A percentile compares a stretch with the other conserved stretches of the same genome.
phyloP scores from a whole-genome alignment of 1,284 basidiomycete species.

The Boletus hoseneyae region DNA sequence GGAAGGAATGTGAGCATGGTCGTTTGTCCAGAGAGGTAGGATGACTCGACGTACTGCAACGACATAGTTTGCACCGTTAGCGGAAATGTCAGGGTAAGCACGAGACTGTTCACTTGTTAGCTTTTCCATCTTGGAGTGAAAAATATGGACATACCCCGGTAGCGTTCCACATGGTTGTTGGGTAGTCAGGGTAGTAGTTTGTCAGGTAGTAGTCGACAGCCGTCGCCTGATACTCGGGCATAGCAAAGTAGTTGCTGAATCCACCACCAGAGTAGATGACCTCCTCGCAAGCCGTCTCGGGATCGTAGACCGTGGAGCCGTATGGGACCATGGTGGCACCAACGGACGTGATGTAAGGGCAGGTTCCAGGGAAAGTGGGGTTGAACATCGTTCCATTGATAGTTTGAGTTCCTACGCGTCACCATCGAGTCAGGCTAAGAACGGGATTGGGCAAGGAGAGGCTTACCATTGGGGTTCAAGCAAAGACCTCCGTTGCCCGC shows the following conservation, averaged over 20 bases:
- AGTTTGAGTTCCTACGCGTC: constrained; percentile 24
- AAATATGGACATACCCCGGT: constrained; percentile 33
- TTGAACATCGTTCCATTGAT: constrained; percentile 36
- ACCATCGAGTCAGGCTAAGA: not conserved
- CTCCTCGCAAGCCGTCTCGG: constrained; percentile 38
- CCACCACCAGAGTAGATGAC: constrained; percentile 33
- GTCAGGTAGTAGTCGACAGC: constrained; percentile 34
- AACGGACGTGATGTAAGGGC: constrained; percentile 56
- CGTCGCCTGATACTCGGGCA: constrained; percentile 37
- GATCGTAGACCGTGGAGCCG: constrained; percentile 35
- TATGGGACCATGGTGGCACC: constrained; percentile 53
- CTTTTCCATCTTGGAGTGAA: not conserved
- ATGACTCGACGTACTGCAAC: constrained; percentile 32
- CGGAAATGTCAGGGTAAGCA: constrained; percentile 43
- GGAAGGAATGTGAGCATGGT: not conserved
- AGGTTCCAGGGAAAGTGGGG: constrained; percentile 52
- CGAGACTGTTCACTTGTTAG: constrained; percentile 28
- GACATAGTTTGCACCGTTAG: constrained; percentile 41
- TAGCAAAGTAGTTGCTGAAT: constrained; percentile 34
- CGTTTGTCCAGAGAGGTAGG: not conserved
- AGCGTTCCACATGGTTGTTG: constrained; percentile 41
- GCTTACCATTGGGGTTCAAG: constrained; percentile 24
- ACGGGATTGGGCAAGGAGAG: not conserved
- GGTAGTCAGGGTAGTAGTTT: constrained; percentile 34
- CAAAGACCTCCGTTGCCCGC: constrained; percentile 36